Base-by-base conservation (phyloP, 1,284 basidiomycete genomes). In the Rhodotorula sp. region DNA sequence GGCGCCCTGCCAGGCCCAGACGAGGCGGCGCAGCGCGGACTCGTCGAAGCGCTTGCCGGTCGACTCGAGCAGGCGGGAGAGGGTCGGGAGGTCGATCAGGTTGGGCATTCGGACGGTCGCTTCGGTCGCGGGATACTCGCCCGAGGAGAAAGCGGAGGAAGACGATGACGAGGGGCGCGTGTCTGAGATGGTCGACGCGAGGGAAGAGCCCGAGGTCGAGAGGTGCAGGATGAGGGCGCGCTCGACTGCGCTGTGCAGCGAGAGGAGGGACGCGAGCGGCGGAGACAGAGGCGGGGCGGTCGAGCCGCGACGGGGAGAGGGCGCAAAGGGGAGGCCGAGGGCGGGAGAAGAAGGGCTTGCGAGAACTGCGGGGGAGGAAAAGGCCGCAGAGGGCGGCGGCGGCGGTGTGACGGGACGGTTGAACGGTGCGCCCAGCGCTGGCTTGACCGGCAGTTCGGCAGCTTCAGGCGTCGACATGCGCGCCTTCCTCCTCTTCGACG, bases 1-100 rank as follows among this genome's bases (percentile, higher is more conserved):
- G 41, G 70, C 71, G 7, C 74, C 74, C 46, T 74, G 53, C 74
- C 74, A 76, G 0, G 68, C 65, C 74, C 74, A 76, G 5, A 71
- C 67, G 19, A 76, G 64, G 23, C 66, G 57, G 3, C 65, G 50
- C 7, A 76, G 64, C 48, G 74, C 72, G 53, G 53, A 34, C 61
- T 70, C 72, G 45, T 46, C 55, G 59, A 72, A 72, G 25, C 68
- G 70, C 45, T 67, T 65, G 10, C 70, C 66, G 1, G 70, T 62
- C 14, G 65, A 52, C 34, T 61, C 61, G 58, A 71, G 54, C 66
- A 76, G 72, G 52, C 58, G 64, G 7, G 48, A 44, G 12, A 76
- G 45, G 2, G 71, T 73, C 23, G 67, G 58, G n/a, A 74, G 58
- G 56, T 74, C 63, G 68, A 76, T 66, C 25, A 76, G 53, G 45